Evolutionary conservation across 2,329 filamentous ascomycete species (phyloP).

Genomic region (Basipetospora chlamydospora): DNA sequence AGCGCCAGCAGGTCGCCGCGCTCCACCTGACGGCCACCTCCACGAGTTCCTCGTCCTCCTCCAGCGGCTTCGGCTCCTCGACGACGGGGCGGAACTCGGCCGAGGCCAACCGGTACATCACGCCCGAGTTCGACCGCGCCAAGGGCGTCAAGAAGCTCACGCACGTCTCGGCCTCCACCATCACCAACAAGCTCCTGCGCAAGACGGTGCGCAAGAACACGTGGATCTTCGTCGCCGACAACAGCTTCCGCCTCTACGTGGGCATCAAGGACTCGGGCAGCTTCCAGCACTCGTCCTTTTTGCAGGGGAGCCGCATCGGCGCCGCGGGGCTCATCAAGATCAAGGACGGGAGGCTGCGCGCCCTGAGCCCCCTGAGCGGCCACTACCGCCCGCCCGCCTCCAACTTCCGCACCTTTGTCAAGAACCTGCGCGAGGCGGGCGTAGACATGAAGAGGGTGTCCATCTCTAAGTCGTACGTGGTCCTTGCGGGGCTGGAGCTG

Average conservation of each 20-base stretch:
- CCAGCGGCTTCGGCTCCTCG: too few species aligned
- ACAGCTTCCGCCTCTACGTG: constrained; percentile 70
- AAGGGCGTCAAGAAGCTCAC: constrained; percentile 39
- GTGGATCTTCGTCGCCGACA: constrained; percentile 89
- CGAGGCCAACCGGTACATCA: constrained; percentile 35
- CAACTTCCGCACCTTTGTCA: constrained; percentile 73
- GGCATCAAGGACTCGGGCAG: constrained; percentile 80
- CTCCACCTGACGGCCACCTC: not conserved
- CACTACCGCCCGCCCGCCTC: constrained; percentile 75
- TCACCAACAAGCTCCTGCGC: constrained; percentile 66
- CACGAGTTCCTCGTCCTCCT: constrained; percentile 21
- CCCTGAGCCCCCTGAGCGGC: constrained; percentile 56
- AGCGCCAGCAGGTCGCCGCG: too few species aligned
- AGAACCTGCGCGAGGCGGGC: constrained; percentile 53
- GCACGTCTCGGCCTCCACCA: constrained; percentile 54
- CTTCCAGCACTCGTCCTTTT: constrained; percentile 84
- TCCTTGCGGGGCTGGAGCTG: constrained; percentile 68
- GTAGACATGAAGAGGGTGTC: constrained; percentile 69
- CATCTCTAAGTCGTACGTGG: constrained; percentile 68
- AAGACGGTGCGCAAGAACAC: constrained; percentile 74
- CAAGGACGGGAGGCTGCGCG: constrained; percentile 62
- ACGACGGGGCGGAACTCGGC: too few species aligned
- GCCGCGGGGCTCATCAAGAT: constrained; percentile 78
- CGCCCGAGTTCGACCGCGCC: constrained; percentile 42
- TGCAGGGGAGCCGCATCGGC: constrained; percentile 67